These are phyloP conservation scores for Vigna radiata DNA, from an alignment of 306 rosid genomes.

Conservation along the genomic window DNA sequence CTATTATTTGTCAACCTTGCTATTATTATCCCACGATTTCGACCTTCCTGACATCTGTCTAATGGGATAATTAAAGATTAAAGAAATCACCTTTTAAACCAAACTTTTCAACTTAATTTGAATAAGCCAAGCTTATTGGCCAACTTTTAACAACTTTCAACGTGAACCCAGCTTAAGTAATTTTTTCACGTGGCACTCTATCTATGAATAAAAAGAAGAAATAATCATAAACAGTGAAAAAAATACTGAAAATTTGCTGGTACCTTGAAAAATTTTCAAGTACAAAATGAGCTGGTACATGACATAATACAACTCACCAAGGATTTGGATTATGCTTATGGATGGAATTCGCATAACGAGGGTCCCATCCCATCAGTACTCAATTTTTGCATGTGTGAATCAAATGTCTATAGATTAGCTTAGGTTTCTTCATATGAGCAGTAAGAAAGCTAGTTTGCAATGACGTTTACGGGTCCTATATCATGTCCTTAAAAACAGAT, in stretches of 20 bases:
- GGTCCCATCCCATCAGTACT: too few relatives aligned
- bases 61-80: conserved; percentile 42
- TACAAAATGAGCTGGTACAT: conserved; percentile 37
- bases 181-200: too few relatives aligned
- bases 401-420: too few relatives aligned
- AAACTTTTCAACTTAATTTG: conserved; percentile 33
- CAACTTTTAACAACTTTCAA: conserved; percentile 45
- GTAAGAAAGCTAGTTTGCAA: conserved; percentile 21
- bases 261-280: background rate
- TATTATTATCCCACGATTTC: conserved; percentile 61
- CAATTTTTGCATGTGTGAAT: too few relatives aligned
- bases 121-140: background rate
- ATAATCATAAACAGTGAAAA: background rate
- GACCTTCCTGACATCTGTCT: conserved; percentile 64
- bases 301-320: too few relatives aligned
- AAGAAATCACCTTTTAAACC: conserved; percentile 42
- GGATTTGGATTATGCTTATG: too few relatives aligned
- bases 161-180: conserved; percentile 25
- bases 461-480: conserved; percentile 33
- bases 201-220: too few relatives aligned
- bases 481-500: conserved; percentile 28
- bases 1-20: conserved; percentile 61
- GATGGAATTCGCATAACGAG: too few relatives aligned
- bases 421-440: too few relatives aligned
- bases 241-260: background rate